Evolutionary conservation across 2,329 filamentous ascomycete species (phyloP).

Genomic region (Calonectria pseudoturangicola): DNA sequence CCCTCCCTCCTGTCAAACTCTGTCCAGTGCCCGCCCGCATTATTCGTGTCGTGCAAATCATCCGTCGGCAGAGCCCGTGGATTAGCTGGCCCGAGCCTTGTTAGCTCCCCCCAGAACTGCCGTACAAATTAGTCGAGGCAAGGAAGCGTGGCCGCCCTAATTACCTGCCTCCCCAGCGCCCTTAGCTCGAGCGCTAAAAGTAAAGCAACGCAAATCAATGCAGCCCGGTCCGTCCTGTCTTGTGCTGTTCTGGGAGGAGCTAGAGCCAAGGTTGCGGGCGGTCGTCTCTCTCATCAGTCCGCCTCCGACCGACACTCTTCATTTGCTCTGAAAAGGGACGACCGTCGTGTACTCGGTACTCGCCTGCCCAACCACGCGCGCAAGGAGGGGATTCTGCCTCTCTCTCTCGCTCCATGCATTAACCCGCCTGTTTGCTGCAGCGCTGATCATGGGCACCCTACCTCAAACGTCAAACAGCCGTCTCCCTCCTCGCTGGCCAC

Average conservation of each 20-base stretch:
- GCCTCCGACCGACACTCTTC: neutral
- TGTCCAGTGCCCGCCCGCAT: neutral
- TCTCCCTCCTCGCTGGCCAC: neutral
- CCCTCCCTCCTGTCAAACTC: slow-evolving; percentile 6
- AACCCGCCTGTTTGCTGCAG: slow-evolving; percentile 6
- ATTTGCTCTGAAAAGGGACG: slow-evolving; percentile 19
- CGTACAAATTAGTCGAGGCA: slow-evolving; percentile 15
- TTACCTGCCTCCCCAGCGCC: slow-evolving; percentile 8
- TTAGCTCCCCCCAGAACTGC: slow-evolving; percentile 24
- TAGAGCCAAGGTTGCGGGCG: slow-evolving; percentile 15
- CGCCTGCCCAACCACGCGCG: neutral
- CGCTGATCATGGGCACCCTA: neutral
- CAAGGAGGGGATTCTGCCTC: neutral
- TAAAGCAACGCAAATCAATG: slow-evolving; percentile 30
- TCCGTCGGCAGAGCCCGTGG: neutral
- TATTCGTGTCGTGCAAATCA: slow-evolving; percentile 20
- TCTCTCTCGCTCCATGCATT: neutral
- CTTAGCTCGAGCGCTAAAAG: slow-evolving; percentile 27
- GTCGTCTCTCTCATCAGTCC: slow-evolving; percentile 14
- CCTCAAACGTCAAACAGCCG: slow-evolving; percentile 1
- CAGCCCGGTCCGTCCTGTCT: slow-evolving; percentile 24
- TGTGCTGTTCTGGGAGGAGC: slow-evolving; percentile 15
- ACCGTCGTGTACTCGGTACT: slow-evolving; percentile 3
- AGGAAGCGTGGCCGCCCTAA: slow-evolving; percentile 21
- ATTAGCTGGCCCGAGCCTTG: neutral